phyloP scores from a whole-genome alignment of 139 green algal genomes.

The Deuterostichococcus epilithicus region DNA sequence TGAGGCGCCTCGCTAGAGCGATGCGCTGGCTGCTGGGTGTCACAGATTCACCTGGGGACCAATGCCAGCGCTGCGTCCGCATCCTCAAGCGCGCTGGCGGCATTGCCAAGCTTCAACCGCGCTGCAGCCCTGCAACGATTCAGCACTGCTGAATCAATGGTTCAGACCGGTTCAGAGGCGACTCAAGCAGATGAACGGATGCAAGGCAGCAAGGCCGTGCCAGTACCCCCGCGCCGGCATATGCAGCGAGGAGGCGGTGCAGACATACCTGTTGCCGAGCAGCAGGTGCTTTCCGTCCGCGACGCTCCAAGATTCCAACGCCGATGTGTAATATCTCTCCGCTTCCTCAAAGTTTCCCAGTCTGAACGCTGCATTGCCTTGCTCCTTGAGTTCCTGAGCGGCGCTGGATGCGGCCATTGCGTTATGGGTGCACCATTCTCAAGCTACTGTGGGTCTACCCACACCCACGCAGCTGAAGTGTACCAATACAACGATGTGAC shows the following conservation, averaged over 20 bases:
- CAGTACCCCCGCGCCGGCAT: neutral
- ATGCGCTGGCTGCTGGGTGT: neutral
- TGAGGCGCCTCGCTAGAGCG: no score
- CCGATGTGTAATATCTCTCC: neutral
- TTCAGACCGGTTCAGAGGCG: no score
- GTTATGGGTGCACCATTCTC: no score
- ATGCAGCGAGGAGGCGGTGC: no score
- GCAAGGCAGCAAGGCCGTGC: no score
- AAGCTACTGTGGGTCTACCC: no score
- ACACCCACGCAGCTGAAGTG: no score
- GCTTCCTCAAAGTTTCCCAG: neutral
- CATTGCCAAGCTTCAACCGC: slow-evolving; percentile 2
- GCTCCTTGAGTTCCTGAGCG: no score
- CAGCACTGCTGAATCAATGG: no score
- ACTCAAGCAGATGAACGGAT: neutral
- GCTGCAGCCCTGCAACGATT: slow-evolving; percentile 11
- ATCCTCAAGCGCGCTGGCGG: slow-evolving; percentile 2
- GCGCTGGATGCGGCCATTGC: no score
- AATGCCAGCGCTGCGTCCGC: slow-evolving; percentile 1
- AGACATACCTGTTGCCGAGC: neutral
- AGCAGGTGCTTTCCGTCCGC: neutral
- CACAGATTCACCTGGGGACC: slow-evolving; percentile 1
- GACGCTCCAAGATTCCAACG: neutral
- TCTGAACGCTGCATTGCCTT: neutral
- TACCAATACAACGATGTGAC: no score